phyloP scores from a whole-genome alignment of 352 stramenopile genomes.

The Globisporangium uncinulatum region DNA sequence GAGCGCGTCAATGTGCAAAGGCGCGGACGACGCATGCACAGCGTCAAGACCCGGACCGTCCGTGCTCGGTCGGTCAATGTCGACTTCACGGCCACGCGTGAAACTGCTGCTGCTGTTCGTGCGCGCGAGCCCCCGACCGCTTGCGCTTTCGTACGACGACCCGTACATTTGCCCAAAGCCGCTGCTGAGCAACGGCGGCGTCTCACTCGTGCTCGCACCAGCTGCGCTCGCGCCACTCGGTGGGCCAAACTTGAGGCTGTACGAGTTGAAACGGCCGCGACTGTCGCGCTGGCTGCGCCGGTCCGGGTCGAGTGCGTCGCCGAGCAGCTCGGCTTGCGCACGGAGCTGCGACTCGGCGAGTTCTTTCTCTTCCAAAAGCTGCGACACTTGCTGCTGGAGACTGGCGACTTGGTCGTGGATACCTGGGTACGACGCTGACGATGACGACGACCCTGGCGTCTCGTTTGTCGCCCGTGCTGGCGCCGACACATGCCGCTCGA shows the following conservation, averaged over 20 bases:
- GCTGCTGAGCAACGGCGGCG: constrained; percentile 13
- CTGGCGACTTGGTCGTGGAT: constrained; percentile 78
- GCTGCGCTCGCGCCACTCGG: constrained; percentile 11
- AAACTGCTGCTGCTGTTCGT: constrained; percentile 33
- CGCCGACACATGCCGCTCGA: constrained; percentile 75
- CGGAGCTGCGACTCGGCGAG: constrained; percentile 70
- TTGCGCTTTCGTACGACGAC: constrained; percentile 22
- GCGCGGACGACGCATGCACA: constrained; percentile 2
- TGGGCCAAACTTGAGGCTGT: constrained; percentile 39
- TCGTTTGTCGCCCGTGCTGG: constrained; percentile 38
- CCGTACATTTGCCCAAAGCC: constrained; percentile 30
- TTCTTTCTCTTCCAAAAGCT: constrained; percentile 85
- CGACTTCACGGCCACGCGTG: constrained; percentile 30
- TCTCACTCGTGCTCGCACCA: constrained; percentile 17
- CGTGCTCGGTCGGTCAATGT: constrained; percentile 22
- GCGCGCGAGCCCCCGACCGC: constrained; percentile 18
- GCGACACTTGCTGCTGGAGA: constrained; percentile 80
- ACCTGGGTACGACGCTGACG: constrained; percentile 23
- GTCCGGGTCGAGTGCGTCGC: constrained; percentile 31
- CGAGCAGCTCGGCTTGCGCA: constrained; percentile 59
- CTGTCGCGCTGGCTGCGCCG: constrained; percentile 15
- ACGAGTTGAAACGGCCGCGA: constrained; percentile 58
- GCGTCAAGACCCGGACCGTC: neutral
- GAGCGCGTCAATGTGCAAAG: constrained; percentile 21
- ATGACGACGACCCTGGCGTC: neutral